Percentiles rank a stretch among this genome's conserved stretches.
phyloP scores from a whole-genome alignment of 768 basidiomycete genomes.

The Tulasnella calospora region DNA sequence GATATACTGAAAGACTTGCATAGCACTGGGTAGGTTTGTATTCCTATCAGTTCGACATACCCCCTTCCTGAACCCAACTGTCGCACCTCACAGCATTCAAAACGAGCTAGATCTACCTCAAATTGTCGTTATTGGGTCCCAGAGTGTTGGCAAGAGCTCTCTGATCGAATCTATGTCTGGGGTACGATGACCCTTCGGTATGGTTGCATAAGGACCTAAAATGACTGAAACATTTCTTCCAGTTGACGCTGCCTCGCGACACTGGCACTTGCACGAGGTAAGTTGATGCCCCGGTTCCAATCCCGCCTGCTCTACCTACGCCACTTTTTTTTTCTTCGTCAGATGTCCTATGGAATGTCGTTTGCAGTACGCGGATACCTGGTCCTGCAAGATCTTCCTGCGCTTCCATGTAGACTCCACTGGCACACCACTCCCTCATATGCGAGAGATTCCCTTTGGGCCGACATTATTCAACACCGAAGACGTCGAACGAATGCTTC shows the following conservation, averaged over 20 bases:
- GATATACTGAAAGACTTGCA: conserved; percentile 15
- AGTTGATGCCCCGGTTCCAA: conserved; percentile 9
- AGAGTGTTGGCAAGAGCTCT: conserved; percentile 72
- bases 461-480: conserved; percentile 8
- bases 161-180: conserved; percentile 67
- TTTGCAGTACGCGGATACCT: conserved; percentile 30
- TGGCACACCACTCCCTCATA: conserved; percentile 25
- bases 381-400: conserved; percentile 39
- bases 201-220: too few species aligned
- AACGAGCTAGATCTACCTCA: conserved; percentile 64
- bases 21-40: conserved; percentile 11
- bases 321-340: neutral
- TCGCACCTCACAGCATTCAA: conserved; percentile 12
- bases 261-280: conserved; percentile 75
- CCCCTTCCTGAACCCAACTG: neutral
- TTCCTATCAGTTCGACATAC: neutral
- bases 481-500: conserved; percentile 29
- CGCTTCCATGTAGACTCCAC: conserved; percentile 34
- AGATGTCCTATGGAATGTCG: conserved; percentile 43
- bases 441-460: conserved; percentile 28
- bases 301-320: neutral
- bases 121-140: conserved; percentile 67
- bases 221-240: neutral
- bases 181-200: conserved; percentile 2
- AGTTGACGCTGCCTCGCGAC: conserved; percentile 62